phyloP scores from a whole-genome alignment of 208 protist species.

The Borovskyia barvae region DNA sequence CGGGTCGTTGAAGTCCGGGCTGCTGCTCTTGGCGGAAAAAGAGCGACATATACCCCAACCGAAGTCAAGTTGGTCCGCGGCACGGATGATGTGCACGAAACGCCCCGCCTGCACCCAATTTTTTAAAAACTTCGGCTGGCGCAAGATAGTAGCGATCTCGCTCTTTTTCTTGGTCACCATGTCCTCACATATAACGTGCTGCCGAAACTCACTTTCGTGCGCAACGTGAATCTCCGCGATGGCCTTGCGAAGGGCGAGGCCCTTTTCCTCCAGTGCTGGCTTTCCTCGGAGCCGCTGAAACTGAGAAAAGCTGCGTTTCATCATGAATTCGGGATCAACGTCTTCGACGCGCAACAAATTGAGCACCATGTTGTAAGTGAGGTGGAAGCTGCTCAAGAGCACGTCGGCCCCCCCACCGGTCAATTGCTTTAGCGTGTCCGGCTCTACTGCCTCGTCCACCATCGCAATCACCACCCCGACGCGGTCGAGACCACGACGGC shows the following conservation, averaged over 20 bases:
- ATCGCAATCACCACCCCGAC: constrained; percentile 98
- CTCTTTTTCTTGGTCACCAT: constrained; percentile 70
- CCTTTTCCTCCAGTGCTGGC: constrained; percentile 78
- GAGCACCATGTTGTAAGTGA: constrained; percentile 99
- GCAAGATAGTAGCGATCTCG: constrained; percentile 68
- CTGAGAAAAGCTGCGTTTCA: constrained; percentile 97
- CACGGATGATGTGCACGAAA: constrained; percentile 84
- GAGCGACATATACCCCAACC: constrained; percentile 89
- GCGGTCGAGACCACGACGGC: constrained; percentile 98
- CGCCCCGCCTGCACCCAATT: constrained; percentile 96
- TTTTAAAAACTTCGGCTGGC: constrained; percentile 89
- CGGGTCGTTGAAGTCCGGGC: constrained; percentile 51
- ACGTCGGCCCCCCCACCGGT: constrained; percentile 93
- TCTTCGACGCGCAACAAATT: constrained; percentile 98
- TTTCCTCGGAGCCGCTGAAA: constrained; percentile 93
- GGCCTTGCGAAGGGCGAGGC: constrained; percentile 44
- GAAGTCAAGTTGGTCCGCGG: constrained; percentile 64
- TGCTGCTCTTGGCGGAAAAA: constrained; percentile 56
- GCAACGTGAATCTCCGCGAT: constrained; percentile 69
- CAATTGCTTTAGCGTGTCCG: constrained; percentile 92
- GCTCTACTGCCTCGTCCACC: constrained; percentile 97
- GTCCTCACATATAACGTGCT: constrained; percentile 84
- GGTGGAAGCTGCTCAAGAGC: constrained; percentile 96
- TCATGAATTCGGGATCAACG: constrained; percentile 97
- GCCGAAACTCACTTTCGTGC: constrained; percentile 76